Conservation (phyloP, 2,329 filamentous ascomycete genomes). For the Eurotiales sp. region DNA sequence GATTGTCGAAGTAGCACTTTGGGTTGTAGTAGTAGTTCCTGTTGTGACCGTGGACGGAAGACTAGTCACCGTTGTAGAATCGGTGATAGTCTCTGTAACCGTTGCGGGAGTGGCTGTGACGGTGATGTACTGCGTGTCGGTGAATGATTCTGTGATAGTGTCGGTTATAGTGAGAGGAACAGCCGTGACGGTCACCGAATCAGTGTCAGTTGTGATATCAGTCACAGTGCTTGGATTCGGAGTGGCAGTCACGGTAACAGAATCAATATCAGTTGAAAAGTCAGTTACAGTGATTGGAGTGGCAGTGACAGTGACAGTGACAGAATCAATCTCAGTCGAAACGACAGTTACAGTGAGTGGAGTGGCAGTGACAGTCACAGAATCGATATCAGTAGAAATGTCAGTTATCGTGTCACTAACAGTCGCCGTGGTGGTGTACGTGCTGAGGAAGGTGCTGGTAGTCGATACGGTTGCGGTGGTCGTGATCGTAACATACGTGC, state of each 20-base stretch:
- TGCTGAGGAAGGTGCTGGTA: background rate
- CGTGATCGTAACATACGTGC: background rate
- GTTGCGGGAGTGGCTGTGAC: background rate
- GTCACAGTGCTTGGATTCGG: no score
- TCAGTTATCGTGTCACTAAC: constrained; percentile 1
- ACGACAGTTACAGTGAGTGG: background rate
- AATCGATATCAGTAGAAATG: background rate
- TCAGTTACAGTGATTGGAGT: background rate
- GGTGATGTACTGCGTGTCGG: no score
- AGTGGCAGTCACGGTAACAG: no score
- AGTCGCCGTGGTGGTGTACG: background rate
- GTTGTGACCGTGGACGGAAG: background rate
- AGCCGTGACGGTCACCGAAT: no score
- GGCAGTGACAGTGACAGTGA: background rate
- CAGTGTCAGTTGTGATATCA: no score
- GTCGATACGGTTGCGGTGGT: background rate
- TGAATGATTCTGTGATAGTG: no score
- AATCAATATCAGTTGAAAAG: no score
- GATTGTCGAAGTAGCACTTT: no score
- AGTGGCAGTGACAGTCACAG: background rate
- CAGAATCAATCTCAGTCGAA: background rate
- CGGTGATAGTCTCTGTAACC: background rate
- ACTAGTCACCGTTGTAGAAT: background rate
- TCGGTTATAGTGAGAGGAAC: no score
- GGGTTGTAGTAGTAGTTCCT: no score